These are phyloP conservation scores for Golubevia pallescens DNA, from an alignment of 1,284 basidiomycete species.

Conservation along the genomic window DNA sequence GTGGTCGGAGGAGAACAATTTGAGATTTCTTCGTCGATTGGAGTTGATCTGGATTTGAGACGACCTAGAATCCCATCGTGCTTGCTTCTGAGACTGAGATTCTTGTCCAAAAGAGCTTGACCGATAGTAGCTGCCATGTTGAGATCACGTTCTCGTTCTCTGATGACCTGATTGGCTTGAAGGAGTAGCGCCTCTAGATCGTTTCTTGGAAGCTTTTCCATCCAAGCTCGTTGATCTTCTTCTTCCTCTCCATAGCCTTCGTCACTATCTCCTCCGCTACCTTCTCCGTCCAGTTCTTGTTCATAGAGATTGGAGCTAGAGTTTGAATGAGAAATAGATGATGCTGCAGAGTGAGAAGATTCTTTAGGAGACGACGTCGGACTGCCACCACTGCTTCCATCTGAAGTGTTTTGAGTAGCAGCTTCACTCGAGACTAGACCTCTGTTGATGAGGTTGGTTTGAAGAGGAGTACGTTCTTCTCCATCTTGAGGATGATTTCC, in stretches of 20 bases:
- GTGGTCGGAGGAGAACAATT: conserved; percentile 39
- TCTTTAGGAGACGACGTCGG: background rate
- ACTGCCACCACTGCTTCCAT: background rate
- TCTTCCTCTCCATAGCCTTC: background rate
- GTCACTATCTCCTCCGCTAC: background rate
- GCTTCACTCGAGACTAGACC: background rate
- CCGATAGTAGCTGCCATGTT: conserved; percentile 50
- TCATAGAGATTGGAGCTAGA: background rate
- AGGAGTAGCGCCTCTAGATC: conserved; percentile 44
- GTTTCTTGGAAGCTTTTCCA: conserved; percentile 33
- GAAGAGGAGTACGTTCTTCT: background rate
- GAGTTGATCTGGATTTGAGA: background rate
- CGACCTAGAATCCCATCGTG: conserved; percentile 30
- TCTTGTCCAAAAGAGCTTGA: conserved; percentile 51
- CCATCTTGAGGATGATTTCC: background rate
- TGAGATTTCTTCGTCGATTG: conserved; percentile 3
- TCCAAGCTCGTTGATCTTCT: conserved; percentile 16
- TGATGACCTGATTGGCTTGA: conserved; percentile 41
- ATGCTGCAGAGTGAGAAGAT: background rate
- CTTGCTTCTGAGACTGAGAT: conserved; percentile 27
- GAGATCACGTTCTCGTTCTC: conserved; percentile 42
- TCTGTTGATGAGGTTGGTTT: background rate
- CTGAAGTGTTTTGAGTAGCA: background rate
- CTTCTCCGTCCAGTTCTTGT: background rate
- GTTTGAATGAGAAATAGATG: background rate